A percentile compares a stretch with the other conserved stretches of the same genome.
phyloP scores from a whole-genome alignment of 1,284 basidiomycete species.

The Papiliotrema nemorosa region DNA sequence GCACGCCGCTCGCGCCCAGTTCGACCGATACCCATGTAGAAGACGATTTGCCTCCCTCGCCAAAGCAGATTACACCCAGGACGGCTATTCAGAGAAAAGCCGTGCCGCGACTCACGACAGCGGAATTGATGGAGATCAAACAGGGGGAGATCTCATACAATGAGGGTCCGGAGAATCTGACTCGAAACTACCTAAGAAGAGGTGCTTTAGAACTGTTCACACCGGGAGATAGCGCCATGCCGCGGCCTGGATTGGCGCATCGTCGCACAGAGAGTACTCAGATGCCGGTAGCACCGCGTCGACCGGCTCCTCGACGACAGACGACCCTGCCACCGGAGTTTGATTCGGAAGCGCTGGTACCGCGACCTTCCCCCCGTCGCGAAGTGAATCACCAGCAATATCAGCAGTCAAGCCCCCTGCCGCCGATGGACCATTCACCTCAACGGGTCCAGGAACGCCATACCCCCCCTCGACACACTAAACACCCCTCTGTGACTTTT shows the following conservation, averaged over 20 bases:
- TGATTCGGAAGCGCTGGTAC: not conserved
- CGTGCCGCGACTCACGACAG: slow-evolving; percentile 4
- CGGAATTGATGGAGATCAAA: not conserved
- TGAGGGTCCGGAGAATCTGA: not conserved
- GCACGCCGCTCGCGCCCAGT: not conserved
- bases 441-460: not conserved
- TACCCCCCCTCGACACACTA: not conserved
- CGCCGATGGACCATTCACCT: not conserved
- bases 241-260: not conserved
- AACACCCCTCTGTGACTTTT: not conserved
- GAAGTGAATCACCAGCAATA: too few species aligned
- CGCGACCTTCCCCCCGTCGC: too few species aligned
- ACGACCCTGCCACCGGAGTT: slow-evolving; percentile 7
- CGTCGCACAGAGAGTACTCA: not conserved
- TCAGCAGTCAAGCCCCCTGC: not conserved
- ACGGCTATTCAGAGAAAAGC: slow-evolving; percentile 1
- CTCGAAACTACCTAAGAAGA: not conserved
- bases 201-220: not conserved
- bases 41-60: not conserved
- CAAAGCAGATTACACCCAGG: not conserved
- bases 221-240: not conserved
- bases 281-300: too few species aligned
- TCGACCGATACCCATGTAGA: not conserved
- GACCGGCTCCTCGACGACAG: slow-evolving; percentile 5
- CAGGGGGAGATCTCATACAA: not conserved